Evolutionary conservation across 23 red algal species (phyloP), one percentile per base, ranked within the genome.

Genomic region (Gracilaria gracilis): DNA sequence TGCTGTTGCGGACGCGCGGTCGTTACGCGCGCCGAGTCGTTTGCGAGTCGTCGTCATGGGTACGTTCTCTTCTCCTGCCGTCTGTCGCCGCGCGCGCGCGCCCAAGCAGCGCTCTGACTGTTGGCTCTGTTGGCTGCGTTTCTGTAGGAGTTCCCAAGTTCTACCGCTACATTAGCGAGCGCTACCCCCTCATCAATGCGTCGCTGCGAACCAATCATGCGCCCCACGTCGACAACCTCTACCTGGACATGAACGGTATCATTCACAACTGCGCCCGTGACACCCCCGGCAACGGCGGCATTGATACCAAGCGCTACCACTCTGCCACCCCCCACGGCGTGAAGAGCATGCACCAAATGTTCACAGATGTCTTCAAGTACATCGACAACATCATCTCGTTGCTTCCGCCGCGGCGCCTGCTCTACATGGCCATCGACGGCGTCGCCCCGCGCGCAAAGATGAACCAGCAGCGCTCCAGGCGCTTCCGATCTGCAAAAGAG

Each of bases 391-490:
- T 98, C 61, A 71, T 98, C 62, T 64, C 85, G 1, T 84, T 98
- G 23, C 51, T 98, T 38, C 85, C 75, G 47, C 96, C 96, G 44
- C 83, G 86, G 39, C 64, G 61, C 7, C 53, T 94, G 40, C 76
- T 98, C 25, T 98, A 87, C 71, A 78, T 98, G 74, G 96, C 96
- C 21, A 83, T 98, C 23, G 96, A 98, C 57, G 96, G 96, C 79
- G 96, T 98, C 69, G 96, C 96, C 0, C 96, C 96, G 64, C 90
- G 96, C 31, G 96, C 96, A 57, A 98, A 98, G 81, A 98, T 98
- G 96, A 98, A 98, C 75, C 96, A 98, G 84, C 96, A 98, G 81
- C 91, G 96, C 12, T 70, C 91, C 9, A 62, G 96, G 33, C 93
- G 96, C 69, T 98, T 91, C 64, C 92, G 96, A 38, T 70, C 91